Base-by-base conservation (phyloP, 1,139 yeast species). In the Hyphopichia buzzinii region DNA sequence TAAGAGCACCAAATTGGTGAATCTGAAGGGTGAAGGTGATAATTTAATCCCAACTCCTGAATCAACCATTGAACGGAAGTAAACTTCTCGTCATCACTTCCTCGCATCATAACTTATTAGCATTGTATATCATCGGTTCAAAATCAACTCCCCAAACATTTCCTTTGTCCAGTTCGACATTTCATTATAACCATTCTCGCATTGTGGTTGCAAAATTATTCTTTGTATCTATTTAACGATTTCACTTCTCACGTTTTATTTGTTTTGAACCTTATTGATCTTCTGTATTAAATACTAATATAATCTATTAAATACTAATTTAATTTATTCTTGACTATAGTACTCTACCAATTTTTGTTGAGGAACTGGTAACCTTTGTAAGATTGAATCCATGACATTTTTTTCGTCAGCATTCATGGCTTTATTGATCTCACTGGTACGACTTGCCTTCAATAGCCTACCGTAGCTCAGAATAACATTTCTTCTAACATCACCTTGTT, bases 391-490 rank as follows among this genome's bases (percentile, higher is more conserved):
- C 45, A 59, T 57, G 0, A 48, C 42, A 22, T 46, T 48, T 12
- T 40, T 43, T 10, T 45, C 48, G 11, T 37, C 37, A n/a, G 38
- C 13, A 3, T 31, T 35, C 2, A 31, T 38, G 11, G 36, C 27
- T 6, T 38, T 36, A 17, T 34, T 38, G 11, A 29, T 22, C 12
- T 42, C 48, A 11, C 24, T 33, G 0, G 42, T 17, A 34, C 49
- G 42, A 1, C 52, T 46, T 3, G 60, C 55, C 31, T 49, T 55
- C 31, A 64, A 39, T 31, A 68, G 39, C 32, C 52, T 57, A 4
- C 76, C 71, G 41, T 71, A 75, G n/a, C 62, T 59, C 33, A 70
- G 58, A 10, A 71, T 60, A 1, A 69, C 68, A 16, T 52, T 44
- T 39, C 76, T 56, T 42, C 79, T 54, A 6, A 72, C 51, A 28